Conservation (phyloP, 805 yeast genomes). For the Ogataea wickerhamii region DNA sequence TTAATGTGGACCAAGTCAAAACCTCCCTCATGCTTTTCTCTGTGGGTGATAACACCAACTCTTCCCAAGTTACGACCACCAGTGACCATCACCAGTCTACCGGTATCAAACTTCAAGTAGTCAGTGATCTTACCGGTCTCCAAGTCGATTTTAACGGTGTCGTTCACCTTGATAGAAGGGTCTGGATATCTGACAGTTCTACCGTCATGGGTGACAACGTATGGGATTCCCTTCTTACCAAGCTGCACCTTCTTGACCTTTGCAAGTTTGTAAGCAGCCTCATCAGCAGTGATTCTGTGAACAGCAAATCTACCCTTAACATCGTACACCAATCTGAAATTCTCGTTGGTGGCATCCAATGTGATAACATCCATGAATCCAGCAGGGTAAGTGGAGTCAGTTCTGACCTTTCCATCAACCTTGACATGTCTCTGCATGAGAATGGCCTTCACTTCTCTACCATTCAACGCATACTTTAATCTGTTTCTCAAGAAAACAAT, state of each 20-base stretch:
- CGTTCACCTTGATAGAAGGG: constrained; percentile 94
- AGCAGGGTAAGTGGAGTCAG: constrained; percentile 98
- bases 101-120: constrained; percentile 88
- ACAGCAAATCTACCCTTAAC: constrained; percentile 99
- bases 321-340: constrained; percentile 98
- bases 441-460: constrained; percentile 98
- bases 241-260: constrained; percentile 97
- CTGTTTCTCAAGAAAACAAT: constrained; percentile 97
- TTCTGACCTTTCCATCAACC: constrained; percentile 99
- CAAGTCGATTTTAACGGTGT: constrained; percentile 95
- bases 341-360: constrained; percentile 97
- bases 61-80: constrained; percentile 99
- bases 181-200: constrained; percentile 99
- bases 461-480: constrained; percentile 97
- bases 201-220: constrained; percentile 99
- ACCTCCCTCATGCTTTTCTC: constrained; percentile 98
- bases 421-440: constrained; percentile 97
- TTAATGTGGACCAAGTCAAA: constrained; percentile 96
- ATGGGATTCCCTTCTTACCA: constrained; percentile 98
- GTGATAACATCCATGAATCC: constrained; percentile 99
- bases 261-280: constrained; percentile 96
- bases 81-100: constrained; percentile 86
- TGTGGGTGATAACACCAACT: constrained; percentile 92
- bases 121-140: constrained; percentile 93
- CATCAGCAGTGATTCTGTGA: constrained; percentile 99